phyloP scores from a whole-genome alignment of 2,329 filamentous ascomycete genomes.

The Hawksworthiomyces lignivorus region DNA sequence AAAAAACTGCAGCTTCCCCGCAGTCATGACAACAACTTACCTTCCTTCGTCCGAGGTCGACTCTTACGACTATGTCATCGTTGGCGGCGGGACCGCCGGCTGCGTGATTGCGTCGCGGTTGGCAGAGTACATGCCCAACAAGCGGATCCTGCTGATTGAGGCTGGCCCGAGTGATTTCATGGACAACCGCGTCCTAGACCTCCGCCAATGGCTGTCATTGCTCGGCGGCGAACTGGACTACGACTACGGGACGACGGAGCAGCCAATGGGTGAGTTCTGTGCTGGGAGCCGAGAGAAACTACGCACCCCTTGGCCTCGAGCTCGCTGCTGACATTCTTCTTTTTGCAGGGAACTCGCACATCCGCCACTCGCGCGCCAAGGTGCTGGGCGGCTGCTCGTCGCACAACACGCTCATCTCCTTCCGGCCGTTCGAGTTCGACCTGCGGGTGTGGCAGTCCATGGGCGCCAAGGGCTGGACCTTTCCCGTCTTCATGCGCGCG shows the following conservation, averaged over 20 bases:
- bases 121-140: conserved; percentile 68
- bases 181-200: conserved; percentile 76
- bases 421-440: conserved; percentile 86
- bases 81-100: conserved; percentile 79
- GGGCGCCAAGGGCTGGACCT: conserved; percentile 80
- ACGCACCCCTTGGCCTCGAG: too few relatives aligned
- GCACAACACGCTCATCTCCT: conserved; percentile 90
- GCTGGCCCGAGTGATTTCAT: conserved; percentile 83
- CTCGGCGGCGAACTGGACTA: conserved; percentile 86
- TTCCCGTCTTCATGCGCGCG: conserved; percentile 73
- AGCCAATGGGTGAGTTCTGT: conserved; percentile 54
- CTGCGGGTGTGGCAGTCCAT: conserved; percentile 74
- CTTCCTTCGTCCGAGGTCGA: conserved; percentile 56
- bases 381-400: conserved; percentile 88
- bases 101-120: conserved; percentile 77
- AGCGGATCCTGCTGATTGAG: conserved; percentile 76
- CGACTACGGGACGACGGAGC: conserved; percentile 82
- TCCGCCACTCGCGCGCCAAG: conserved; percentile 86
- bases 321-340: conserved; percentile 28
- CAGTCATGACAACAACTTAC: conserved; percentile 56
- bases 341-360: conserved; percentile 67
- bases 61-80: conserved; percentile 76
- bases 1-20: neutral
- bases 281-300: too few relatives aligned
- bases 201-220: conserved; percentile 79